Evolutionary conservation across 1,284 basidiomycete genomes (phyloP).

Genomic region (Caloboletus firmus): DNA sequence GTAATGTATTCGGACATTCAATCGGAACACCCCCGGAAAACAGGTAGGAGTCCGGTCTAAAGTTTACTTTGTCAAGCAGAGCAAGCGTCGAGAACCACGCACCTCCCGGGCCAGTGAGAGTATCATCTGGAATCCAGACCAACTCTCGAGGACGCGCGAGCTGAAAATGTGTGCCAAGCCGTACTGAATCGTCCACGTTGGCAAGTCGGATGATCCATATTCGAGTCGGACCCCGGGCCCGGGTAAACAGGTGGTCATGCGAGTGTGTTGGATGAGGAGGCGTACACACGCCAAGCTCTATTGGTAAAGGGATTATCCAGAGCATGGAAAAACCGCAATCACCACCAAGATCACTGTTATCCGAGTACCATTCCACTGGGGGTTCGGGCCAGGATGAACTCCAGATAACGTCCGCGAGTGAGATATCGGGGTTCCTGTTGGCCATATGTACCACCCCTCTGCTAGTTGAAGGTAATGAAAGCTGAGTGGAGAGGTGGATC

Average conservation of each 20-base stretch:
- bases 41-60: neutral
- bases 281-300: neutral
- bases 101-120: neutral
- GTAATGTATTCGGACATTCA: neutral
- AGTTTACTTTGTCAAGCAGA: too few species aligned
- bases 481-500: neutral
- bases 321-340: neutral
- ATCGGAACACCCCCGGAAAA: neutral
- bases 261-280: neutral
- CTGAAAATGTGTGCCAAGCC: too few species aligned
- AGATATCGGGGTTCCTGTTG: neutral
- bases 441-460: neutral
- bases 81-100: neutral
- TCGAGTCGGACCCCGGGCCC: neutral
- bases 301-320: neutral
- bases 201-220: neutral
- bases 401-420: too few species aligned
- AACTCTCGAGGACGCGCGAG: too few species aligned
- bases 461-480: neutral
- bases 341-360: neutral
- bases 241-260: neutral
- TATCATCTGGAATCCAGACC: too few species aligned
- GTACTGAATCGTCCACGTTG: too few species aligned
- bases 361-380: neutral
- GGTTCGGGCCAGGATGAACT: neutral